phyloP scores from a whole-genome alignment of 352 stramenopile species.

The Blastocystis sp. region DNA sequence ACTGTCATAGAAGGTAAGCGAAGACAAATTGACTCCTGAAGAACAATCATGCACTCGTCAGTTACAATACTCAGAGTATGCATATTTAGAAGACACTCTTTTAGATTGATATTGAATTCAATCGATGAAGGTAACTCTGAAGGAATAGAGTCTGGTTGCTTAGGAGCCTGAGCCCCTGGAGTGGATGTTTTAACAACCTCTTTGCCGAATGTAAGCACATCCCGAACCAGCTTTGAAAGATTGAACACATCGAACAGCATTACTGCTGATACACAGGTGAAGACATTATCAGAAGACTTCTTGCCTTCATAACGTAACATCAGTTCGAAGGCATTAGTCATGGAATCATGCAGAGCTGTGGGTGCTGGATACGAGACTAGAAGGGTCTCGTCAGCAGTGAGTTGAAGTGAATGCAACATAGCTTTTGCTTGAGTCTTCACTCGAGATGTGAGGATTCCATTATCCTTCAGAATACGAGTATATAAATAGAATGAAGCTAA shows the following conservation, averaged over 20 bases:
- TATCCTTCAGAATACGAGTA: neutral
- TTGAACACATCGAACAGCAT: neutral
- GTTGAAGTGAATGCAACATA: neutral
- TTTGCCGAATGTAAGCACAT: neutral
- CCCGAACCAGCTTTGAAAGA: neutral
- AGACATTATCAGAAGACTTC: neutral
- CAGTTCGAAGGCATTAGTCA: constrained; percentile 18
- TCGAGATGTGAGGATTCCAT: neutral
- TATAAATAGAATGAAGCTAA: constrained; percentile 2
- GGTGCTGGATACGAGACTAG: neutral
- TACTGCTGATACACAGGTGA: neutral
- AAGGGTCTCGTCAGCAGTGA: neutral
- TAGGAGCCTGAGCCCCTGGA: neutral
- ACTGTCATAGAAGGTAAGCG: neutral
- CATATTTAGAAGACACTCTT: neutral
- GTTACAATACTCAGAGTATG: neutral
- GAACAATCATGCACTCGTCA: neutral
- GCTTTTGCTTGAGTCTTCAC: neutral
- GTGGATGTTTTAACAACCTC: neutral
- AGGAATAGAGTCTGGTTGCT: too few relatives aligned
- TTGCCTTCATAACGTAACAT: neutral
- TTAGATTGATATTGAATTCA: constrained; percentile 9
- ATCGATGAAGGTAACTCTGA: neutral
- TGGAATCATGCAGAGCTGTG: neutral
- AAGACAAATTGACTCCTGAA: neutral